Conservation (phyloP, 1,139 yeast species). For the Diutina catenulata region DNA sequence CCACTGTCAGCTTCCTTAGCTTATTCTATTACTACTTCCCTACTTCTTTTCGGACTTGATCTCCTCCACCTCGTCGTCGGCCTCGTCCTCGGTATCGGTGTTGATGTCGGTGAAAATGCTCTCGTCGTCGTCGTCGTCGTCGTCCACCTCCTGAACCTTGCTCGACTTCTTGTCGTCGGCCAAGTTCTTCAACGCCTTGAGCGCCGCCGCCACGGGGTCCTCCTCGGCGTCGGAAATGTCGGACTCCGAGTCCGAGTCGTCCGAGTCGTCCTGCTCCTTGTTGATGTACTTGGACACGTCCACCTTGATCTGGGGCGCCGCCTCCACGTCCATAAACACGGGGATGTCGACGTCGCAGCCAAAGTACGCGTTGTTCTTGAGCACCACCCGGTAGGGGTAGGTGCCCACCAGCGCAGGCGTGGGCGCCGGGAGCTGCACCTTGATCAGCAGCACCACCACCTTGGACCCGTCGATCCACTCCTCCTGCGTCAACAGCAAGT, state of each 20-base stretch:
- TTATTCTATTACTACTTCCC: background rate
- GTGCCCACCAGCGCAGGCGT: conserved; percentile 59
- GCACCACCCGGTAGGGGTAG: conserved; percentile 50
- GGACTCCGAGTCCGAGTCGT: conserved; percentile 26
- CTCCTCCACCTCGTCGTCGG: conserved; percentile 17
- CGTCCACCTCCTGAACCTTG: conserved; percentile 29
- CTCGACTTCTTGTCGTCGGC: conserved; percentile 26
- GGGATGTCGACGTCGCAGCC: conserved; percentile 66
- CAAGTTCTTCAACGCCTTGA: conserved; percentile 50
- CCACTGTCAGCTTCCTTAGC: too few relatives aligned
- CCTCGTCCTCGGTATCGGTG: conserved; percentile 44
- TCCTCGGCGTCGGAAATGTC: conserved; percentile 59
- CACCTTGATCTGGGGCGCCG: conserved; percentile 26
- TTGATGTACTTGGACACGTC: conserved; percentile 16
- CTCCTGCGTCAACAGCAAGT: conserved; percentile 41
- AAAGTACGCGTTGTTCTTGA: conserved; percentile 58
- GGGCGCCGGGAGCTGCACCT: conserved; percentile 58
- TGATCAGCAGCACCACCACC: conserved; percentile 56
- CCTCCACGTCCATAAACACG: conserved; percentile 43
- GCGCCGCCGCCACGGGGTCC: conserved; percentile 54
- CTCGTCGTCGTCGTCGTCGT: conserved; percentile 23
- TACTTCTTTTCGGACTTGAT: background rate
- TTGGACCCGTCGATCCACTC: conserved; percentile 35
- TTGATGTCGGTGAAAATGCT: conserved; percentile 36
- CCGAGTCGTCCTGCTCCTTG: conserved; percentile 16